phyloP scores from a whole-genome alignment of 495 filamentous ascomycete genomes.

The Bathelium albidoporum region DNA sequence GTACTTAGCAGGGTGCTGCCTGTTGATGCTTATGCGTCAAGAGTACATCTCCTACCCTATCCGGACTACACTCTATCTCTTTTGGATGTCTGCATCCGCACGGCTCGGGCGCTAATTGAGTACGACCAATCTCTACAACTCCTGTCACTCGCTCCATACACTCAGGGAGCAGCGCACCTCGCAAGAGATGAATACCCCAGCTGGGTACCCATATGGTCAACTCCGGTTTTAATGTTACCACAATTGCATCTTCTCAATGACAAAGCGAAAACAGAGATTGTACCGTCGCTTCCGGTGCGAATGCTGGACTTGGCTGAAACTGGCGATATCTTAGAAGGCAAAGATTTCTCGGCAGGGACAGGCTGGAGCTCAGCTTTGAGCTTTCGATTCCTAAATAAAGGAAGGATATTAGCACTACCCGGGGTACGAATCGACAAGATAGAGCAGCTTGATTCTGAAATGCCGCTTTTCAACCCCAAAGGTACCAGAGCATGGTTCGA shows the following conservation, averaged over 20 bases:
- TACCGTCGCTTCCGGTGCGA: not conserved
- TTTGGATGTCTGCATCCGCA: not conserved
- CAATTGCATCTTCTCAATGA: not conserved
- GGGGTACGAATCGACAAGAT: not conserved
- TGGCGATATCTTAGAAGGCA: not conserved
- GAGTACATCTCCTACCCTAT: not conserved
- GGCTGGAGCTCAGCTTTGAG: not conserved
- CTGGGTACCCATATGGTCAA: not conserved
- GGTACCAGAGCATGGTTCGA: not conserved
- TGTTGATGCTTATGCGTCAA: not conserved
- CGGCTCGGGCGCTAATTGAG: not conserved
- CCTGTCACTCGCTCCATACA: not conserved
- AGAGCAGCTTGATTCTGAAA: not conserved
- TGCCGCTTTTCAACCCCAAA: not conserved
- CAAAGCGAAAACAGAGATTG: not conserved
- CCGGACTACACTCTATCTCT: not conserved
- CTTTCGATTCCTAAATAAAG: not conserved
- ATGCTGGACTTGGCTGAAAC: not conserved
- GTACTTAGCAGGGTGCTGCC: not conserved
- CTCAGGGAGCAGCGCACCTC: not conserved
- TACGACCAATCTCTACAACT: not conserved
- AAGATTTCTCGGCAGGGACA: not conserved
- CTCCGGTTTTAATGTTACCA: not conserved
- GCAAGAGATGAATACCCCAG: not conserved
- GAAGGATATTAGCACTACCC: not conserved